Base-by-base conservation (phyloP, 2,329 filamentous ascomycete species). In the Cyclaneusma minus region DNA sequence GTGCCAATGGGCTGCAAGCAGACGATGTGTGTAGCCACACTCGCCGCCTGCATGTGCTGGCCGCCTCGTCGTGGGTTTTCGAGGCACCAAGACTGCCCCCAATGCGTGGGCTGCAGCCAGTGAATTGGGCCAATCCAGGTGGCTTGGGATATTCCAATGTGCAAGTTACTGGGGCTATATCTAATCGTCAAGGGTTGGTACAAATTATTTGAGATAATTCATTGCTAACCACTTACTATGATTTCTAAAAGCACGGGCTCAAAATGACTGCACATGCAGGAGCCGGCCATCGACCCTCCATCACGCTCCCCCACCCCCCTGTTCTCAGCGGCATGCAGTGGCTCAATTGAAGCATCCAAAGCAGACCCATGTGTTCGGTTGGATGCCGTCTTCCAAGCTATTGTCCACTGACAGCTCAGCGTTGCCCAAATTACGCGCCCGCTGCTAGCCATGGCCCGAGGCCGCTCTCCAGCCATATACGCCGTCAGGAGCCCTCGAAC, bases 371-470 rank as follows among this genome's bases (percentile, higher is more conserved):
- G 21, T 25, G 18, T 16, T 15, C 17, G 21, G 27, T 22, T 16
- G 16, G 27, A 25, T 23, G 11, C 24, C 25, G 15, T 16, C 13
- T 18, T 23, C 25, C 18, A 28, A 8, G 21, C 19, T 15, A 21
- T 45, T 43, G 45, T 48, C 54, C 54, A 55, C 48, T 55, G 45
- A 54, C 47, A 56, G 47, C 41, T 43, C 48, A 45, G 45, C 48
- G 50, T 45, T 51, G 44, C 42, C 44, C 41, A 40, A 35, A 40
- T 47, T 57, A 56, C 50, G 50, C 54, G 54, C 54, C 51, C 47
- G 46, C 35, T 41, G 49, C 45, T 46, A 32, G 36, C 42, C 37
- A 36, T 22, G 36, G 33, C 35, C 34, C 31, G 35, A 28, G 37
- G 38, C 13, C 38, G 38, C 41, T 38, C 42, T 42, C 35, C 48